Evolutionary conservation across 495 filamentous ascomycete genomes (phyloP).

Genomic region (Podospora sp.): DNA sequence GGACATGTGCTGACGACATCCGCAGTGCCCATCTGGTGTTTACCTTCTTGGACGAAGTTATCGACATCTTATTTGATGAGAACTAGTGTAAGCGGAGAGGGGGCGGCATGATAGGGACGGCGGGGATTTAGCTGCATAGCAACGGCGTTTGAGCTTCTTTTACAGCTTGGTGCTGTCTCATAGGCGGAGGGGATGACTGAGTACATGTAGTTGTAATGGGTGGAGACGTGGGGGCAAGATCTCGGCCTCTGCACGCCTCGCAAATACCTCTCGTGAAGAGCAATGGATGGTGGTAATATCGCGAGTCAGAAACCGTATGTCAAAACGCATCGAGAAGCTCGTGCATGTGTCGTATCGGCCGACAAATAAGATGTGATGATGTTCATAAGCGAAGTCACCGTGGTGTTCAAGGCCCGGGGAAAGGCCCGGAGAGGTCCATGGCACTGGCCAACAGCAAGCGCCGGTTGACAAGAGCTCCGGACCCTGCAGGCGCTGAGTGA

Average conservation of each 20-base stretch:
- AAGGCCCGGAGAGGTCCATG: not conserved
- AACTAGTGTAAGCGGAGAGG: constrained; percentile 23
- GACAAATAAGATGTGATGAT: not conserved
- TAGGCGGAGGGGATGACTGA: not conserved
- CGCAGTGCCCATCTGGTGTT: constrained; percentile 74
- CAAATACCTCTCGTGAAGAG: not conserved
- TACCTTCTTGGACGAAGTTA: constrained; percentile 76
- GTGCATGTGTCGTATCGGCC: not conserved
- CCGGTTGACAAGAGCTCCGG: not conserved
- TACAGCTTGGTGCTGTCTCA: not conserved
- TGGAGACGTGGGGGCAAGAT: not conserved
- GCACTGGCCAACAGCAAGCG: not conserved
- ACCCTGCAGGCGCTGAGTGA: not conserved
- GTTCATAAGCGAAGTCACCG: not conserved
- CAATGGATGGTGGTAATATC: not conserved
- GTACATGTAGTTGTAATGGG: not conserved
- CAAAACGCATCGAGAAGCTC: not conserved
- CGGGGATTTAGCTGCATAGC: constrained; percentile 20
- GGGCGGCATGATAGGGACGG: constrained; percentile 1
- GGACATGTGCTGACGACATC: constrained; percentile 21
- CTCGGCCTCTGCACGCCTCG: not conserved
- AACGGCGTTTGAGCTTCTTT: constrained; percentile 17
- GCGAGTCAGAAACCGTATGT: not conserved
- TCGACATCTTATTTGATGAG: constrained; percentile 70
- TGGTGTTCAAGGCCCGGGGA: not conserved